A percentile compares a stretch with the other conserved stretches of the same genome.
Evolutionary conservation across 441 rosid genomes (phyloP).

Genomic region (Gossypium gossypioides): DNA sequence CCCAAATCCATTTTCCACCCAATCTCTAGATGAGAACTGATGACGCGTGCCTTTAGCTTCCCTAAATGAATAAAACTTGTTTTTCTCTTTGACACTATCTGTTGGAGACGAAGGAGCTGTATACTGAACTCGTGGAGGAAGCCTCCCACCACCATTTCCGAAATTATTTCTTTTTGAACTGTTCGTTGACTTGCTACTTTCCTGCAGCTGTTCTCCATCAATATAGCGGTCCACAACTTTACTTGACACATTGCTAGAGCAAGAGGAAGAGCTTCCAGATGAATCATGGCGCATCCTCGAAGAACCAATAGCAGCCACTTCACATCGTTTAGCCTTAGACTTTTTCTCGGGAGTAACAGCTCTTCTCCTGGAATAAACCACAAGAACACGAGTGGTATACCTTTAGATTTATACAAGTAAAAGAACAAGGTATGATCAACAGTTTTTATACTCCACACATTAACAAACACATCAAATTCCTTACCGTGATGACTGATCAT

Average conservation of each 20-base stretch:
- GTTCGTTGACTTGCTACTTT: conserved; percentile 41
- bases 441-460: not conserved
- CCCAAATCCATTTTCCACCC: conserved; percentile 49
- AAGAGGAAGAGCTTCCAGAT: conserved; percentile 58
- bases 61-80: conserved; percentile 60
- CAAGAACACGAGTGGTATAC: not conserved
- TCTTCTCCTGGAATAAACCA: conserved; percentile 23
- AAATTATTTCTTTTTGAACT: conserved; percentile 30
- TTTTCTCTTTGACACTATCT: conserved; percentile 31
- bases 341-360: conserved; percentile 44
- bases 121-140: conserved; percentile 61
- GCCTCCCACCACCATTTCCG: conserved; percentile 41
- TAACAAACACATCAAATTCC: conserved; percentile 15
- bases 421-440: not conserved
- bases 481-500: conserved; percentile 47
- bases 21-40: conserved; percentile 47
- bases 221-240: conserved; percentile 81
- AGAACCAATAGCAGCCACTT: conserved; percentile 26
- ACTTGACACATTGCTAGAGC: conserved; percentile 65
- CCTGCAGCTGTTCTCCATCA: conserved; percentile 80
- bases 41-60: conserved; percentile 47
- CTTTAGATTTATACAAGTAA: not conserved
- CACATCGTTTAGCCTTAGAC: conserved; percentile 40
- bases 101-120: conserved; percentile 63
- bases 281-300: conserved; percentile 38